phyloP scores from a whole-genome alignment of 257 asterid species.

The Primulina tabacum region DNA sequence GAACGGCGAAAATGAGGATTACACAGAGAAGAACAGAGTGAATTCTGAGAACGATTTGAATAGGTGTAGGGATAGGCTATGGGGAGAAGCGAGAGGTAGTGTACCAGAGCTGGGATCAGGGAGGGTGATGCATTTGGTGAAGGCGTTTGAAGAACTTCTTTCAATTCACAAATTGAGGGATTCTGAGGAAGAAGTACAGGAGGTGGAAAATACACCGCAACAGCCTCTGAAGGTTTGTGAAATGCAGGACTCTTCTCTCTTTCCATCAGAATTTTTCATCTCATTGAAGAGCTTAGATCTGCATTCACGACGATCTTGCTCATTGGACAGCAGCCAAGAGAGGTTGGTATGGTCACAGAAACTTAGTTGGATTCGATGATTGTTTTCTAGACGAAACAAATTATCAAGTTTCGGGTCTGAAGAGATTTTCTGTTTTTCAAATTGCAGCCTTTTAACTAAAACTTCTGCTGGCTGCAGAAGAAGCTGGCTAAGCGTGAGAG shows the following conservation, averaged over 20 bases:
- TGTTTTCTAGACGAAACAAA: not conserved
- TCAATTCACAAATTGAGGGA: conserved; percentile 33
- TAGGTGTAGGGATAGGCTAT: conserved; percentile 54
- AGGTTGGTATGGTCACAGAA: conserved; percentile 38
- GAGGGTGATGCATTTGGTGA: conserved; percentile 70
- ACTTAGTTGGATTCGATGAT: not conserved
- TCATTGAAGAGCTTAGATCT: conserved; percentile 73
- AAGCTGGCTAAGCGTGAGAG: conserved; percentile 66
- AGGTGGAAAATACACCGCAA: conserved; percentile 13
- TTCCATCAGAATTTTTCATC: conserved; percentile 64
- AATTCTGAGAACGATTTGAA: conserved; percentile 29
- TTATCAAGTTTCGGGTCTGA: conserved; percentile 24
- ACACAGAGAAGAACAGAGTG: conserved; percentile 17
- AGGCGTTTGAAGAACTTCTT: conserved; percentile 71
- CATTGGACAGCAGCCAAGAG: conserved; percentile 58
- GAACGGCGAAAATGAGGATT: conserved; percentile 8
- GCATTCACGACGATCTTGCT: conserved; percentile 39
- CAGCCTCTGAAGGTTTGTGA: conserved; percentile 33
- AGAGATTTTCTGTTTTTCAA: conserved; percentile 24
- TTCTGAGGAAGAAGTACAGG: conserved; percentile 36
- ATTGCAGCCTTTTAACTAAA: conserved; percentile 46
- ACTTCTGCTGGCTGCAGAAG: conserved; percentile 46
- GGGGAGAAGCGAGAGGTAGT: conserved; percentile 51
- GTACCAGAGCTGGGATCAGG: conserved; percentile 65
- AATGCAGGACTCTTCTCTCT: conserved; percentile 47